Evolutionary conservation across 352 stramenopile species (phyloP), one percentile per base, ranked within the genome.

Genomic region (Pythium vanterpoolii): DNA sequence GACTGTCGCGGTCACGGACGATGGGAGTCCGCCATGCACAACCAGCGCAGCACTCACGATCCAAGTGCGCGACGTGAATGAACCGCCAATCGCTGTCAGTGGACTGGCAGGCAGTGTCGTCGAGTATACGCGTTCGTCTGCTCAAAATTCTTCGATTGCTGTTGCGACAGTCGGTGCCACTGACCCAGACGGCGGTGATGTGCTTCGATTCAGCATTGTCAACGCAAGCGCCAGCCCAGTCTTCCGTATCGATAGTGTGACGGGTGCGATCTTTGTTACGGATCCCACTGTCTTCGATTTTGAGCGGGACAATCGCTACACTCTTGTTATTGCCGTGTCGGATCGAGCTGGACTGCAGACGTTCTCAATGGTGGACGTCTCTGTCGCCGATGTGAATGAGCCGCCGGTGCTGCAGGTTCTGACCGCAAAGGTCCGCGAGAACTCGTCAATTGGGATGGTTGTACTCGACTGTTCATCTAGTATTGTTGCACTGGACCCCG

Each of bases 381-480:
- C 33, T 19, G 74, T 87, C 2, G 7, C 71, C 2, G 56, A 87
- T 48, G 56, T 71, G 5, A 87, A 87, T 36, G 75, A 85, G 60
- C 48, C 73, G 9, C 77, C 77, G 18, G 46, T 73, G 13, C 77
- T 85, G 36, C 40, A 51, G 10, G 1, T 68, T 36, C 49, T 51
- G 5, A 53, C 9, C 1, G 56, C 56, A 9, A 6, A 21, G 1
- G 34, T 56, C 43, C 24, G 27, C 23, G 71, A 78, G 40, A 78
- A 72, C 28, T 61, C 63, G 19, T 31, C 13, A 1, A 39, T 19
- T 31, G 67, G 67, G 4, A 63, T 60, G 11, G 21, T 76, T 5
- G 47, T 76, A n/a, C 10, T 78, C 7, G 60, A 69, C 36, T 58
- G 27, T 18, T 47, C 21, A 1, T 19, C 49, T 16, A 18, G 11